Conservation (phyloP, 176 grass and related monocot genomes). For the Paspalum notatum region DNA sequence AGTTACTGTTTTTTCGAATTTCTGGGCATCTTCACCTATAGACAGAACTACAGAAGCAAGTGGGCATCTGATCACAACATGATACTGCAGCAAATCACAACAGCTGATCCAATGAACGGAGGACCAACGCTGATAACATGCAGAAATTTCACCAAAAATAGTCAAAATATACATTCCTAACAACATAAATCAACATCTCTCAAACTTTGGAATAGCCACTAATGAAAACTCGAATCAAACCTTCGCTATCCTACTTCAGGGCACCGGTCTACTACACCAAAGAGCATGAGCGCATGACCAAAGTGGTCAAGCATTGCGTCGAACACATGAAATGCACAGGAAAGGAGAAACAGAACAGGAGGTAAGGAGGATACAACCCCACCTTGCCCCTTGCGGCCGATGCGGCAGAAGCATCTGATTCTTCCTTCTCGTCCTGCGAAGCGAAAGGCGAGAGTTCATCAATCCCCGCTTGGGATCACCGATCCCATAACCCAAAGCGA, state of each 20-base stretch:
- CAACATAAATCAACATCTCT: neutral
- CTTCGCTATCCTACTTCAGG: neutral
- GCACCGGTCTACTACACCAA: neutral
- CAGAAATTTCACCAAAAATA: neutral
- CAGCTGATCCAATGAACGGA: neutral
- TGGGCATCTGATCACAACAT: neutral
- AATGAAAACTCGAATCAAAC: neutral
- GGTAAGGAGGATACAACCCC: neutral
- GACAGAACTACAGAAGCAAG: too few species aligned
- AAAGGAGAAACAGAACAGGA: neutral
- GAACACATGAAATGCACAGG: neutral
- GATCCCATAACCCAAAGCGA: neutral
- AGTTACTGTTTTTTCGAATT: neutral
- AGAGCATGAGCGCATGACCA: neutral
- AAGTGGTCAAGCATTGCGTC: neutral
- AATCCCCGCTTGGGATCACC: neutral
- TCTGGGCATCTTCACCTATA: slow-evolving; percentile 1
- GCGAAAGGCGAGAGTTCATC: neutral
- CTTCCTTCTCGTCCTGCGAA: slow-evolving; percentile 43
- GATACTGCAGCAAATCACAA: neutral
- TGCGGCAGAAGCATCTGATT: slow-evolving; percentile 29
- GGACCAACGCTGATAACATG: neutral
- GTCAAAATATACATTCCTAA: neutral
- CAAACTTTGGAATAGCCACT: neutral
- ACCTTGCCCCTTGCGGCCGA: slow-evolving; percentile 34